phyloP scores from a whole-genome alignment of 164 flowering plant genomes.

The Cinnamomum micranthum region DNA sequence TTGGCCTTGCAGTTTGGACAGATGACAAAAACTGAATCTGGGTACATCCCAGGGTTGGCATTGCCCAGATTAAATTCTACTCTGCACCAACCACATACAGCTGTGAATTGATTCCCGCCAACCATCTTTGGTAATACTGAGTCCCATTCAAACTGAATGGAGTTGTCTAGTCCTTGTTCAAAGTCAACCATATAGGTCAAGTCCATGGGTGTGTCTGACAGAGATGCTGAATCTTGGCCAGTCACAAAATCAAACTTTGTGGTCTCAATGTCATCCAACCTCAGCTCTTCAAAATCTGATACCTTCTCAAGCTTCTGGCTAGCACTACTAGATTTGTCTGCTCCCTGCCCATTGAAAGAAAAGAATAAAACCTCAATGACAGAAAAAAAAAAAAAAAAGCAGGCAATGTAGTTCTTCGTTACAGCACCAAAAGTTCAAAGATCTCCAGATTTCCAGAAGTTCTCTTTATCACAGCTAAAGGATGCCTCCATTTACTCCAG shows the following conservation, averaged over 20 bases:
- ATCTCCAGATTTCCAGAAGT: not conserved
- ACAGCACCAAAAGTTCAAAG: not conserved
- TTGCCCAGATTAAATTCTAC: constrained; percentile 55
- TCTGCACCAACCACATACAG: constrained; percentile 81
- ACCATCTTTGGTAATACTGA: constrained; percentile 32
- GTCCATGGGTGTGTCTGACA: constrained; percentile 33
- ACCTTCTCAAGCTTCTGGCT: constrained; percentile 37
- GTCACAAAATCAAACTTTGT: constrained; percentile 28
- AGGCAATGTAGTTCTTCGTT: not conserved
- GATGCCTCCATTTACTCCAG: not conserved
- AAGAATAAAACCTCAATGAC: not conserved
- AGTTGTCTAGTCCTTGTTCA: constrained; percentile 28
- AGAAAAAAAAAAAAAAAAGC: too few species aligned
- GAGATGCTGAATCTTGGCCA: constrained; percentile 32
- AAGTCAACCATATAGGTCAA: constrained; percentile 30
- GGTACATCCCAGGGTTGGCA: constrained; percentile 40
- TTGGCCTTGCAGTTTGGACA: constrained; percentile 76
- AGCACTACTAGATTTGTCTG: constrained; percentile 12
- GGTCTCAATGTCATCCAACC: constrained; percentile 51
- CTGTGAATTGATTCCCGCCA: constrained; percentile 29
- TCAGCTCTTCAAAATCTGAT: constrained; percentile 47
- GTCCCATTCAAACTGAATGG: constrained; percentile 39
- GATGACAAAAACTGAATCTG: constrained; percentile 80
- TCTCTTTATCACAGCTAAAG: not conserved
- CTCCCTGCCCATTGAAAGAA: constrained; percentile 26